phyloP scores from a whole-genome alignment of 2,329 filamentous ascomycete genomes.

The Fusarium citri region DNA sequence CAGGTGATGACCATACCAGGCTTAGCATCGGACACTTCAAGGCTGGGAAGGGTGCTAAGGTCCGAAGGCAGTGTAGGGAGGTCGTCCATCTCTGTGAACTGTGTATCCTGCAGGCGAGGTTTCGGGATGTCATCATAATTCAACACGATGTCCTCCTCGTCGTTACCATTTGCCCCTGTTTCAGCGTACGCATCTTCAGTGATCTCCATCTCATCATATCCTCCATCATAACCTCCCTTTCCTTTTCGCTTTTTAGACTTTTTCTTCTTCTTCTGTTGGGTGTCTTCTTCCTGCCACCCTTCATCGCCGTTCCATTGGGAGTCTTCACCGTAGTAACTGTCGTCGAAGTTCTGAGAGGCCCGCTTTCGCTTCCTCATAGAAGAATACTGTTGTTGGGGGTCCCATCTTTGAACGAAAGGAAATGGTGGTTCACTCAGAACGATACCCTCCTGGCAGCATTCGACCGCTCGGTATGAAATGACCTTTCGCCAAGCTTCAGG shows the following conservation, averaged over 20 bases:
- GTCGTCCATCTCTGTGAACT: slow-evolving; percentile 67
- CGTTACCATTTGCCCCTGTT: slow-evolving; percentile 27
- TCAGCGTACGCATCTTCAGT: slow-evolving; percentile 3
- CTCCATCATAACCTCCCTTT: slow-evolving; percentile 28
- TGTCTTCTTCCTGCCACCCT: slow-evolving; percentile 53
- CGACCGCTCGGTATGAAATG: slow-evolving; percentile 81
- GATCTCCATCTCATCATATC: slow-evolving; percentile 20
- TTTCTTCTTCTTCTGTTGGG: slow-evolving; percentile 50
- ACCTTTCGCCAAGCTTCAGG: slow-evolving; percentile 78
- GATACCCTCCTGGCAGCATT: slow-evolving; percentile 80
- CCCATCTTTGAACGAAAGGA: slow-evolving; percentile 91
- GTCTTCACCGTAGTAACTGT: slow-evolving; percentile 47
- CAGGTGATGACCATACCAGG: slow-evolving; percentile 76
- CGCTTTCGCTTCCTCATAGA: slow-evolving; percentile 63
- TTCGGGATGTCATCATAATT: slow-evolving; percentile 56
- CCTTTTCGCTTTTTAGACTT: slow-evolving; percentile 56
- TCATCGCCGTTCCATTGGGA: slow-evolving; percentile 47
- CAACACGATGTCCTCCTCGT: slow-evolving; percentile 50
- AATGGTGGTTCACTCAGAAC: slow-evolving; percentile 83
- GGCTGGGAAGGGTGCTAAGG: slow-evolving; percentile 61
- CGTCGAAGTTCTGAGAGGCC: slow-evolving; percentile 51
- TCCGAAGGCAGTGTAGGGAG: slow-evolving; percentile 72
- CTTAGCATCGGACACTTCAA: slow-evolving; percentile 62
- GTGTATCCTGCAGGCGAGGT: slow-evolving; percentile 52
- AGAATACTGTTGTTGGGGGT: slow-evolving; percentile 72